Evolutionary conservation across 2,329 filamentous ascomycete genomes (phyloP), one percentile per base, ranked within the genome.

Genomic region (Blastomyces gilchristii): DNA sequence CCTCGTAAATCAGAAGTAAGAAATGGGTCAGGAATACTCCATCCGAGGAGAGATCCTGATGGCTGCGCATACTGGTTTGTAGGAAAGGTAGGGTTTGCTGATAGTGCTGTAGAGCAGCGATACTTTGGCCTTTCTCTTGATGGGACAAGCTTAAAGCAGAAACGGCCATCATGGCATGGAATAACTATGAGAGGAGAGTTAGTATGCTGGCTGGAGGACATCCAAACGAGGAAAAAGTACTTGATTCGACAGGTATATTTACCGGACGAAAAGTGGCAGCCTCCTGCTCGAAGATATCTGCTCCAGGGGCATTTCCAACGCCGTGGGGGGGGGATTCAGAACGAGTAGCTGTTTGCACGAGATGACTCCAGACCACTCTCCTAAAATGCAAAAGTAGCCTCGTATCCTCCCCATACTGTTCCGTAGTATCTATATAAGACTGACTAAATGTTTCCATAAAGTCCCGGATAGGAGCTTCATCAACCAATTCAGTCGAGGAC

Each of bases 131-230:
- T 37, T 74, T 76, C 41, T 78, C 76, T 66, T 75, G 78, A 61
- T 79, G 76, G 28, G 78, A 77, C 53, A 83, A 73, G 67, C 80
- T 82, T 53, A 84, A 75, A 22, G 81, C 81, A 31, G 81, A 81
- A n/a, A 85, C 71, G 4, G 82, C 82, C 75, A 83, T 82, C 66
- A 85, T 83, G 8, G 83, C 82, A 68, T 84, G 80, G 58, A 81
- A 79, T 62, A 85, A 76, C 81, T 83, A 47, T 39, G 5, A 22
- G n/a, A 2, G 28, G 43, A 57, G 43, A 37, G 52, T 47, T 18
- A 62, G 37, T 18, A 61, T 41, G 54, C 39, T 22, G 12, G 53
- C 18, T 9, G 12, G 8, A 2, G 31, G 43, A n/a, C 34, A 25
- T 18, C 18, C 2, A 28, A 37, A 18, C 5, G 12, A 56, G 22